phyloP scores from a whole-genome alignment of 2,329 filamentous ascomycete genomes.

The Berkeleyomyces rouxiae region DNA sequence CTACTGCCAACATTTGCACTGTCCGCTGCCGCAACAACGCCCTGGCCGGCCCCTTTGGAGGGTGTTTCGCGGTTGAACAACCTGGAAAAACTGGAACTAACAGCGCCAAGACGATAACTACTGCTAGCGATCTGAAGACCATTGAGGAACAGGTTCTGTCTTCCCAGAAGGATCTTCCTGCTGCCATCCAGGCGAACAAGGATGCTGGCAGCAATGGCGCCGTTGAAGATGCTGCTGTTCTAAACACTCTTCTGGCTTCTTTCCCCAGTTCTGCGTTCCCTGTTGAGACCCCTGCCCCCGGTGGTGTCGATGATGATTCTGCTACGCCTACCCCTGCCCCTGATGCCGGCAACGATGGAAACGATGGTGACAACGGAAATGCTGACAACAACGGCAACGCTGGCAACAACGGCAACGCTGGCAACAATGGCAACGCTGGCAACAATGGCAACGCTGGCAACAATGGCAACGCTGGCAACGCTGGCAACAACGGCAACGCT shows the following conservation, averaged over 20 bases:
- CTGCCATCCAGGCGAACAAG: constrained; percentile 26
- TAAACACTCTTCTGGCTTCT: constrained; percentile 18
- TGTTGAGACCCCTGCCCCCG: constrained; percentile 21
- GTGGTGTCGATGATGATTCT: constrained; percentile 12
- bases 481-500: neutral
- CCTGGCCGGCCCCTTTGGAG: constrained; percentile 38
- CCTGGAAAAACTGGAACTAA: constrained; percentile 29
- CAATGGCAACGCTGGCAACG: constrained; percentile 2
- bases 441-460: neutral
- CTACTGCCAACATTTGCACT: constrained; percentile 42
- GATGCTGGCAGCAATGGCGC: constrained; percentile 22
- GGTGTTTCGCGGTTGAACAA: constrained; percentile 42
- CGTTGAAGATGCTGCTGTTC: constrained; percentile 21
- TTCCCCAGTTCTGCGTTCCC: constrained; percentile 20
- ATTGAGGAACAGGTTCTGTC: constrained; percentile 32
- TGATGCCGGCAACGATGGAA: constrained; percentile 13
- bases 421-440: neutral
- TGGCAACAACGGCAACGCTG: constrained; percentile 5
- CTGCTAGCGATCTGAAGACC: constrained; percentile 27
- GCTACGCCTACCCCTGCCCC: constrained; percentile 11
- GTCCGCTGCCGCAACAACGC: constrained; percentile 43
- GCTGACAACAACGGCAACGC: constrained; percentile 4
- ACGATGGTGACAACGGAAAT: constrained; percentile 11
- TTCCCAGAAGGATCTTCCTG: constrained; percentile 33
- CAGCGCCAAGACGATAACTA: constrained; percentile 29